phyloP scores from a whole-genome alignment of 495 filamentous ascomycete species.

The Aspergillus biplanus region DNA sequence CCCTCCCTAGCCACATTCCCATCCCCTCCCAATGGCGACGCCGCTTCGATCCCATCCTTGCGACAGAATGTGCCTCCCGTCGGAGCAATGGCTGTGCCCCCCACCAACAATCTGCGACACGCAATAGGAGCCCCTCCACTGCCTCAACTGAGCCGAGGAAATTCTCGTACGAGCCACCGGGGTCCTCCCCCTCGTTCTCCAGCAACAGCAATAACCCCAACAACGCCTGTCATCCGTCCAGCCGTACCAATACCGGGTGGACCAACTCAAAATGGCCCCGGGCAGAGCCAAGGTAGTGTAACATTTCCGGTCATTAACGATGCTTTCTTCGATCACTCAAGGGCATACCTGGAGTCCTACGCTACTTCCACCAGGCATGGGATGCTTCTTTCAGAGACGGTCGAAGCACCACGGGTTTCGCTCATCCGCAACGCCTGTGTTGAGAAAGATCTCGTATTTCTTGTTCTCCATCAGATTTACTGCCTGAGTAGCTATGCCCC shows the following conservation, averaged over 20 bases:
- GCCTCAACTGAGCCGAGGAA: neutral
- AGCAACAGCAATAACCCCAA: neutral
- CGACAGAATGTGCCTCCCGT: neutral
- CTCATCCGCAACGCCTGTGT: constrained; percentile 62
- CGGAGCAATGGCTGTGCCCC: constrained; percentile 8
- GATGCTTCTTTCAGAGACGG: constrained; percentile 22
- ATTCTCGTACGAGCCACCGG: neutral
- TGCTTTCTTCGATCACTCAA: constrained; percentile 24
- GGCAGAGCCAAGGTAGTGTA: neutral
- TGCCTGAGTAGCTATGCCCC: constrained; percentile 49
- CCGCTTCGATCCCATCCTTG: neutral
- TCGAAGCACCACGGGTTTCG: constrained; percentile 57
- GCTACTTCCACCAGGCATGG: neutral
- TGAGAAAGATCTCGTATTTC: constrained; percentile 61
- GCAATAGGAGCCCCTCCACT: neutral
- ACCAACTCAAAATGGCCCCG: neutral
- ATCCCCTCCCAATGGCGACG: constrained; percentile 15
- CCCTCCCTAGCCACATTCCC: constrained; percentile 11
- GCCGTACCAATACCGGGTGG: neutral
- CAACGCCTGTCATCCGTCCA: neutral
- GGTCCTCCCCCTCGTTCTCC: neutral
- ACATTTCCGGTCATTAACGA: constrained; percentile 8
- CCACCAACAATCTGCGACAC: neutral
- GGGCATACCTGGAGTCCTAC: constrained; percentile 20
- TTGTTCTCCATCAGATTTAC: constrained; percentile 71